Conservation (phyloP, 1,284 basidiomycete species). For the Boletus smithii region DNA sequence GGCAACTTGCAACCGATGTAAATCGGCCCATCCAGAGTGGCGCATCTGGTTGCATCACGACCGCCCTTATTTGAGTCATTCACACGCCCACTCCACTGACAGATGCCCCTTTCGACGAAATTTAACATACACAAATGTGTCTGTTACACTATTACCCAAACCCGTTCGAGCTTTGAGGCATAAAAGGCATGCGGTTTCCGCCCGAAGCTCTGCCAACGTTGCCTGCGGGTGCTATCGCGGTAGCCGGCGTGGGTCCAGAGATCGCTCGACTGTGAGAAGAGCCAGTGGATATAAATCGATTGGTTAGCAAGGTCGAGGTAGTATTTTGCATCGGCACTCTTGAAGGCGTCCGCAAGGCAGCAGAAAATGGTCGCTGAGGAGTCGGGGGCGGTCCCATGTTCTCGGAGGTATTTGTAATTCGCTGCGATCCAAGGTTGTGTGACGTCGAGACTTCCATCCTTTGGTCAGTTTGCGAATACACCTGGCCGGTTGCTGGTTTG, state of each 20-base stretch:
- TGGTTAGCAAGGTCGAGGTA: constrained; percentile 22
- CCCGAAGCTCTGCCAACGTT: constrained; percentile 20
- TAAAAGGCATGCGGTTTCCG: constrained; percentile 49
- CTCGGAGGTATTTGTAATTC: constrained; percentile 9
- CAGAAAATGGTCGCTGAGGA: constrained; percentile 32
- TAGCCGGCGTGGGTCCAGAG: constrained; percentile 7
- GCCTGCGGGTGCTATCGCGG: constrained; percentile 3
- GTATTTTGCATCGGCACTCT: constrained; percentile 17
- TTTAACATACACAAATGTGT: too few relatives aligned
- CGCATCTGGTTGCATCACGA: constrained; percentile 8
- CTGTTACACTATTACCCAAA: constrained; percentile 28
- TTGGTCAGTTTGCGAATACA: constrained; percentile 9
- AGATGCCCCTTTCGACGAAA: too few relatives aligned
- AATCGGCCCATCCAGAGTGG: constrained; percentile 7
- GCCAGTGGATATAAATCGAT: constrained; percentile 27
- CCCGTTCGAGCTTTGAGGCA: constrained; percentile 33
- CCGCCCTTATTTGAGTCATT: too few relatives aligned
- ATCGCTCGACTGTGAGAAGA: constrained; percentile 22
- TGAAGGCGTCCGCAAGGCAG: constrained; percentile 19
- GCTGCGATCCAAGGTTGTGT: constrained; percentile 13
- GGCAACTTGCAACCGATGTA: constrained; percentile 14
- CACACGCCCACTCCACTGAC: too few relatives aligned
- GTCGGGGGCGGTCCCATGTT: constrained; percentile 29
- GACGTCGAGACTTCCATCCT: constrained; percentile 8
- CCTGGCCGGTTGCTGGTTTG: constrained; percentile 22